Percentiles rank a stretch among this genome's conserved stretches.
These are phyloP conservation scores for Miscanthus lutarioriparius DNA, from an alignment of 176 grass and related monocot genomes.

Conservation along the genomic window DNA sequence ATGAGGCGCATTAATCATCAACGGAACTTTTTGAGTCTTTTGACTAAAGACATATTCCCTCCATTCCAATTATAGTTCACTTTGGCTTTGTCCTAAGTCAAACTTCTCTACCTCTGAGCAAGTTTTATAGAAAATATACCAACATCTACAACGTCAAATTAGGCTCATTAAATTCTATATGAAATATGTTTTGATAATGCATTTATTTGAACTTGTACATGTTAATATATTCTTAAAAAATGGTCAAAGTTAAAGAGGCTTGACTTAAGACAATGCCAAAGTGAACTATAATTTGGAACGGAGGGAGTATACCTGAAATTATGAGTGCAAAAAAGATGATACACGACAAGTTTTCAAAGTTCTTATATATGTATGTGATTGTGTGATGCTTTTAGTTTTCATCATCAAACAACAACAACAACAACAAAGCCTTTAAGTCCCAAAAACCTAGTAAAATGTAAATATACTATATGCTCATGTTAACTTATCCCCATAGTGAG, in stretches of 20 bases:
- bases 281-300: not conserved
- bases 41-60: not conserved
- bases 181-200: not conserved
- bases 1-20: conserved; percentile 29
- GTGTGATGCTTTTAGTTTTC: not conserved
- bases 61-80: not conserved
- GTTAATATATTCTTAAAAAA: not conserved
- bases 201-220: not conserved
- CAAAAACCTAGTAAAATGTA: conserved; percentile 23
- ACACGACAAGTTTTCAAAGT: not conserved
- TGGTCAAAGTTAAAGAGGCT: not conserved
- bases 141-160: not conserved
- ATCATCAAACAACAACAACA: too few relatives aligned
- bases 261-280: not conserved
- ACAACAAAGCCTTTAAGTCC: too few relatives aligned
- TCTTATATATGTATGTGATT: conserved; percentile 4
- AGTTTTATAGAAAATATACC: not conserved
- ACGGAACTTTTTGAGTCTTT: conserved; percentile 5
- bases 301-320: not conserved
- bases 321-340: not conserved
- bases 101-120: not conserved
- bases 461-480: not conserved
- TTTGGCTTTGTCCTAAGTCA: not conserved
- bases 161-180: not conserved
- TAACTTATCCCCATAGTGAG: conserved; percentile 21